phyloP scores from a whole-genome alignment of 805 yeast species.

The Starmerella khaoyaiensis region DNA sequence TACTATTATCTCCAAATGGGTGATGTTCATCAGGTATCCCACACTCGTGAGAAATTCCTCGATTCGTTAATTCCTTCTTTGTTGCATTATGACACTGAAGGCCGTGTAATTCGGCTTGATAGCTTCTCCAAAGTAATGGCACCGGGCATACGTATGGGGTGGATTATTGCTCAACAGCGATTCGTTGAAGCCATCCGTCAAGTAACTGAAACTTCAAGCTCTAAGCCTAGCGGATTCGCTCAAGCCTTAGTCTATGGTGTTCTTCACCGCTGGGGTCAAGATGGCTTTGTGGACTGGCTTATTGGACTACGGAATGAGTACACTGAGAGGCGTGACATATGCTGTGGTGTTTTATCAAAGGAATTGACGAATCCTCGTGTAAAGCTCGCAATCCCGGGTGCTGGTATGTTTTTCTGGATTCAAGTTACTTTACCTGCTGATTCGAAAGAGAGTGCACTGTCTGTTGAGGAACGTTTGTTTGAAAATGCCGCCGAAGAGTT shows the following conservation, averaged over 20 bases:
- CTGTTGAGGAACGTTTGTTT: slow-evolving; percentile 27
- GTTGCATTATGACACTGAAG: slow-evolving; percentile 64
- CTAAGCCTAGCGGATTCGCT: slow-evolving; percentile 72
- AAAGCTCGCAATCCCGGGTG: slow-evolving; percentile 34
- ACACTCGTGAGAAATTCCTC: slow-evolving; percentile 32
- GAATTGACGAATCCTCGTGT: slow-evolving; percentile 32
- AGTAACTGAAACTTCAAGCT: slow-evolving; percentile 69
- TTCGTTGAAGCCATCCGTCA: slow-evolving; percentile 54
- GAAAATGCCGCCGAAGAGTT: slow-evolving; percentile 23
- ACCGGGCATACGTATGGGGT: slow-evolving; percentile 80
- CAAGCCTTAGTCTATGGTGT: slow-evolving; percentile 58
- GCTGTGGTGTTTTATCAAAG: slow-evolving; percentile 54
- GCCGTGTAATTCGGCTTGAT: slow-evolving; percentile 78
- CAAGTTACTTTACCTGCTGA: slow-evolving; percentile 38
- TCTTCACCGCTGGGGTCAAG: slow-evolving; percentile 78
- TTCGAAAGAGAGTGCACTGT: slow-evolving; percentile 26
- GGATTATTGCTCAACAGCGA: slow-evolving; percentile 60
- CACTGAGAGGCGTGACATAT: slow-evolving; percentile 75
- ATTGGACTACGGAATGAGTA: slow-evolving; percentile 60
- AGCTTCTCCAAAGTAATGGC: slow-evolving; percentile 85
- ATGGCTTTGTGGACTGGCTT: slow-evolving; percentile 80
- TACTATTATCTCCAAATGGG: slow-evolving; percentile 94
- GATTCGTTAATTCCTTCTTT: slow-evolving; percentile 60
- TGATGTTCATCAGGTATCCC: slow-evolving; percentile 30
- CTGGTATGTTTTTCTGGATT: slow-evolving; percentile 42